A percentile compares a stretch with the other conserved stretches of the same genome.
Evolutionary conservation across 1,139 yeast species (phyloP).

Genomic region (Groenewaldozyma sp.): DNA sequence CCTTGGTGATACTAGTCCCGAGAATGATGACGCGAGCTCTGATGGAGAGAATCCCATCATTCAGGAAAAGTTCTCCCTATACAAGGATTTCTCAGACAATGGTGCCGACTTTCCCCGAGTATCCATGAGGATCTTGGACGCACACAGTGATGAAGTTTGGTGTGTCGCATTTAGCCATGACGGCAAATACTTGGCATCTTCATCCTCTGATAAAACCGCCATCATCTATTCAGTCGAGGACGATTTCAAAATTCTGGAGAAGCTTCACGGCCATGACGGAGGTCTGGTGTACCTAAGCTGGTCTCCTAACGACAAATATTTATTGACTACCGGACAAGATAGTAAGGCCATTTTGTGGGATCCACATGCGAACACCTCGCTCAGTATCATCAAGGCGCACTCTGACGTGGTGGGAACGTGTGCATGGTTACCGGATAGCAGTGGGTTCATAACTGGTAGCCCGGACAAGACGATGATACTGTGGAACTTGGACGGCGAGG

Average conservation of each 20-base stretch:
- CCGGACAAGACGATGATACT: slow-evolving; percentile 67
- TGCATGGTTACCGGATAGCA: slow-evolving; percentile 60
- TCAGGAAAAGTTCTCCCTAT: slow-evolving; percentile 19
- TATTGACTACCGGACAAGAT: slow-evolving; percentile 64
- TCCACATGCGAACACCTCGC: slow-evolving; percentile 33
- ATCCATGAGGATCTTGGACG: slow-evolving; percentile 34
- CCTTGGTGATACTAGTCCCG: slow-evolving; percentile 19
- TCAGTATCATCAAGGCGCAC: slow-evolving; percentile 22
- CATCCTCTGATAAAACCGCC: slow-evolving; percentile 60
- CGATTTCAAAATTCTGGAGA: slow-evolving; percentile 38
- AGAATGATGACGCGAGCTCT: slow-evolving; percentile 10
- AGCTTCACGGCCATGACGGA: slow-evolving; percentile 41
- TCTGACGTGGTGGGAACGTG: slow-evolving; percentile 48
- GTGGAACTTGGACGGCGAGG: slow-evolving; percentile 40
- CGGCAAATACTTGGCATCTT: slow-evolving; percentile 68
- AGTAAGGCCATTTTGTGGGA: slow-evolving; percentile 62
- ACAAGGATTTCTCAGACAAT: slow-evolving; percentile 27
- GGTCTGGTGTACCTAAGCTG: slow-evolving; percentile 64
- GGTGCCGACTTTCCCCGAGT: slow-evolving; percentile 39
- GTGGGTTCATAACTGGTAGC: slow-evolving; percentile 62
- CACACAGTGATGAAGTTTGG: slow-evolving; percentile 79
- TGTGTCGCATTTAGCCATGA: slow-evolving; percentile 65
- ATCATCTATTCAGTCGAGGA: slow-evolving; percentile 52
- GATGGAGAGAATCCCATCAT: not conserved
- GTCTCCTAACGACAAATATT: slow-evolving; percentile 61